Evolutionary conservation across 192 early-diverging fungal genomes (phyloP), one percentile per base, ranked within the genome.

Genomic region (Thamnidium elegans): DNA sequence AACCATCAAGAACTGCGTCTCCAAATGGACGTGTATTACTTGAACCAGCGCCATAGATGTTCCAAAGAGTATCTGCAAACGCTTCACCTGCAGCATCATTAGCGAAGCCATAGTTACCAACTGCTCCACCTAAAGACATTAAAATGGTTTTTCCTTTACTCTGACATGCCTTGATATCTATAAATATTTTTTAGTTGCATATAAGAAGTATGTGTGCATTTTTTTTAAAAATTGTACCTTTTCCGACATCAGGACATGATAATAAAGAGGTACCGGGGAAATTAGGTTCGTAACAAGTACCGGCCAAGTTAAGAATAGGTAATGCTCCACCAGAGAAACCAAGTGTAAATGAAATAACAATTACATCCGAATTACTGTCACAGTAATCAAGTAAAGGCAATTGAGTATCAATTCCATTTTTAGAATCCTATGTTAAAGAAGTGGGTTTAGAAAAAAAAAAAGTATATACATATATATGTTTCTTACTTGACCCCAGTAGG

Each of bases 151-250:
- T 92, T 26, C 90, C 90, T 64, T 82, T 76, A 7, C 62, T 76
- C 68, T 94, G 92, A 67, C 92, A 92, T n/a, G 74, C 73, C 52
- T 79, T 73, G 21, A 94, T 86, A 5, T 88, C 90, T 63, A 58
- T 69, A 30, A 53, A 36, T 30, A 3, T 47, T 20, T 30, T 42
- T 47, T 11, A 32, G 15, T 2, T 39, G 1, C 39, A 45, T 23
- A n/a, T 10, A 32, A 59, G 20, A 39, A n/a, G 36, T 19, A n/a
- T 43, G 39, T 32, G 62, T 42, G 53, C 64, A 58, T 26, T 26
- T 26, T 26, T 26, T 26, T 26, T 26, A n/a, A n/a, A n/a, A n/a
- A 3, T 26, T 3, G 26, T 26, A 26, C 26, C 26, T 61, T 43
- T 9, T 17, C 81, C 90, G 58, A 91, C 79, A n/a, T 80, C 65